Evolutionary conservation across 176 grass and related monocot genomes (phyloP), one percentile per base, ranked within the genome.

Genomic region (Cymbopogon citratus): DNA sequence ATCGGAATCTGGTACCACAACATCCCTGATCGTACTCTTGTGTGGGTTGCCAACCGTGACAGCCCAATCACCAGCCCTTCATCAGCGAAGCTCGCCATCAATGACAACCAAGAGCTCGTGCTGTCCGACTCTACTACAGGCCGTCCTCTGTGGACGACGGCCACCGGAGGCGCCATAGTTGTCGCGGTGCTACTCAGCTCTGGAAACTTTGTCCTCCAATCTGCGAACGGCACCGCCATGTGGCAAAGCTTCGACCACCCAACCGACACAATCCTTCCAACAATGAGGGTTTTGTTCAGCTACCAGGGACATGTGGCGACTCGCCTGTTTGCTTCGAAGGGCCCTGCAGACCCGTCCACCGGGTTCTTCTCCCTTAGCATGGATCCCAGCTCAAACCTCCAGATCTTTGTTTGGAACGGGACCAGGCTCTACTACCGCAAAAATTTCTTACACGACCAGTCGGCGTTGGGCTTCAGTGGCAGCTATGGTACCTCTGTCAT

Each of bases 161-260:
- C 60, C 12, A 23, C 26, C 1, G 24, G 11, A 10, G 68, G 41
- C 9, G 0, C 29, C 1, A 31, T 19, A 49, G 26, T 46, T 7
- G 5, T 18, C 0, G 85, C 78, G 0, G 70, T 80, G 12, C 63
- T 88, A 0, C 40, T 77, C 3, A n/a, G 66, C 23, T 25, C 74
- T 0, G 86, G 90, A 7, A 89, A 89, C 61, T 69, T 92, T 4
- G 54, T 84, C 0, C 45, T 92, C 3, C 72, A 24, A 6, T 67
- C 24, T 7, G 2, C 24, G 0, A 66, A 51, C 1, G 72, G 62
- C 69, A 82, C 29, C 0, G 24, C 9, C 0, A 1, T 86, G 21
- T 91, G 87, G 90, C 83, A 91, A 75, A 91, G 86, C 46, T 80
- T 86, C 9, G 73, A 91, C 39, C 61, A 88, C 7, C 83, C 69